Evolutionary conservation across 2,329 filamentous ascomycete genomes (phyloP), one percentile per base, ranked within the genome.

Genomic region (Cordyceps cicadae): DNA sequence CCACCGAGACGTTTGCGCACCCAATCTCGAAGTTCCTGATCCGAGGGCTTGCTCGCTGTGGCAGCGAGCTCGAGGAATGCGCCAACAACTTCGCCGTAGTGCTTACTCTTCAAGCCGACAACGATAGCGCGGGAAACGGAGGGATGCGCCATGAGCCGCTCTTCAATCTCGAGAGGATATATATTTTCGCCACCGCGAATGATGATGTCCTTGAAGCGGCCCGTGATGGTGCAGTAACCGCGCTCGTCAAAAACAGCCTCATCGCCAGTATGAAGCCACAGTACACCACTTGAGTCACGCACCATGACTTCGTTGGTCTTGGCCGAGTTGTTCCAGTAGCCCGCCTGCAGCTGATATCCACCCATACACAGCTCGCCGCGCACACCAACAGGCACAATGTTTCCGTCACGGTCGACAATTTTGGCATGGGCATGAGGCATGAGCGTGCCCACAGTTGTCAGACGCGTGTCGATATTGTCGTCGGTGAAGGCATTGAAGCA

Each of bases 401-500:
- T 77, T 19, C 87, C 87, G 17, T 85, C 78, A 34, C 81, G 77
- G 67, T 91, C 85, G 26, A 92, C 84, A 64, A 93, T 89, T 75
- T 94, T 95, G 55, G 89, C 89, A 45, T 82, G 80, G 2, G 85
- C 83, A 67, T 93, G 88, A 3, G 89, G 89, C 76, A 93, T 84
- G 51, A 92, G 75, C 17, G 85, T 88, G 3, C 89, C 89, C 0
- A 92, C 90, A 0, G 88, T 92, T 2, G 82, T 84, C 29, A 92
- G 76, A 43, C 88, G 80, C 45, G 78, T 80, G 64, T 85, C 77
- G 54, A 91, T 81, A 1, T 84, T 81, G 70, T 92, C 89, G 62
- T 87, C 84, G 0, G 87, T 89, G 67, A 88, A 87, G 12, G 89
- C 87, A 66, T 91, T 92, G 77, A 92, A 92, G 73, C 88, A 89